Conservation (phyloP, 2,329 filamentous ascomycete species). For the Lasiodiplodia sp. region DNA sequence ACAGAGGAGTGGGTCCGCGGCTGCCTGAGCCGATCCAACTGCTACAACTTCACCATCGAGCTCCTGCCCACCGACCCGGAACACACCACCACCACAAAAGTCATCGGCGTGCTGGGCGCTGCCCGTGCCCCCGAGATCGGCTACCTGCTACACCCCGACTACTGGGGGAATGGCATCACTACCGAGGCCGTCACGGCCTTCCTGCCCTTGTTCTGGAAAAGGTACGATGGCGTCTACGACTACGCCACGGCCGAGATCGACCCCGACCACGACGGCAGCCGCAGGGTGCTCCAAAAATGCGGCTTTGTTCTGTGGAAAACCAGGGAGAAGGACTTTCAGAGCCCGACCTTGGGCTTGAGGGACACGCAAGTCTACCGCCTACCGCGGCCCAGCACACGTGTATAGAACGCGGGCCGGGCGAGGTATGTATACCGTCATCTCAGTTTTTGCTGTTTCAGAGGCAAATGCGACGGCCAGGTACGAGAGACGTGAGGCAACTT, state of each 20-base stretch:
- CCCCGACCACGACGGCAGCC: slow-evolving; percentile 60
- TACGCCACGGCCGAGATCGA: slow-evolving; percentile 50
- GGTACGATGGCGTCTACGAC: slow-evolving; percentile 45
- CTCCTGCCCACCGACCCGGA: slow-evolving; percentile 40
- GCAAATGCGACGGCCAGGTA: not conserved
- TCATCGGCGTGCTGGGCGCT: slow-evolving; percentile 53
- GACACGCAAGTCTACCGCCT: slow-evolving; percentile 48
- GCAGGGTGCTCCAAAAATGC: slow-evolving; percentile 62
- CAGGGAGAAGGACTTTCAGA: slow-evolving; percentile 51
- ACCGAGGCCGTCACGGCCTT: slow-evolving; percentile 54
- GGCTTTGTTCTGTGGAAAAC: slow-evolving; percentile 60
- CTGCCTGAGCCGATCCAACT: slow-evolving; percentile 45
- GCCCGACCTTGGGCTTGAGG: slow-evolving; percentile 43
- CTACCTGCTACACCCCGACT: slow-evolving; percentile 51
- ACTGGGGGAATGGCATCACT: slow-evolving; percentile 52
- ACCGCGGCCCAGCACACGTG: slow-evolving; percentile 32
- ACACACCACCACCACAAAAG: slow-evolving; percentile 34
- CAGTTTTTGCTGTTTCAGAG: slow-evolving; percentile 1
- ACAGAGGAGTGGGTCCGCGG: slow-evolving; percentile 49
- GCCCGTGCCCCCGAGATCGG: slow-evolving; percentile 51
- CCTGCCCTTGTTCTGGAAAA: slow-evolving; percentile 50
- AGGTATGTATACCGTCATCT: slow-evolving; percentile 9
- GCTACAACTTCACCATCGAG: slow-evolving; percentile 66
- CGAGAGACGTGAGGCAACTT: too few species aligned
- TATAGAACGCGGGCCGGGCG: not conserved